A percentile compares a stretch with the other conserved stretches of the same genome.
Evolutionary conservation across 208 protist genomes (phyloP).

Genomic region (Trypanosoma grayi): DNA sequence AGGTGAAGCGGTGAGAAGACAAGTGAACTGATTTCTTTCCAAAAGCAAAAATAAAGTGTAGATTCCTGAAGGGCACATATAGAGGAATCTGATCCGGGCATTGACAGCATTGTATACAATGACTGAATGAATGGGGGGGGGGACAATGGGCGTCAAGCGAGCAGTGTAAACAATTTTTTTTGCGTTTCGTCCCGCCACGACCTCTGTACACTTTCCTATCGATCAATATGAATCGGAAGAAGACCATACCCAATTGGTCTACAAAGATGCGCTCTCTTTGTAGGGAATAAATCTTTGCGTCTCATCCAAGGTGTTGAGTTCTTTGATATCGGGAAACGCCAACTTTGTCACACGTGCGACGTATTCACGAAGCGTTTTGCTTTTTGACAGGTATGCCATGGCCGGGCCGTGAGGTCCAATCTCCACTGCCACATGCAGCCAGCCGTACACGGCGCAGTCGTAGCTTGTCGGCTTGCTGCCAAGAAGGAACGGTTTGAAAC

Average conservation of each 20-base stretch:
- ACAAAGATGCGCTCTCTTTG: neutral
- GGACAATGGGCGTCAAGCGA: too few relatives aligned
- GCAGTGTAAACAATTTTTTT: too few relatives aligned
- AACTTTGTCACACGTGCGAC: conserved; percentile 43
- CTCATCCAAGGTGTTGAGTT: conserved; percentile 34
- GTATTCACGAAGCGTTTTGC: conserved; percentile 41
- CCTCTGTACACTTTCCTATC: too few relatives aligned
- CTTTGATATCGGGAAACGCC: conserved; percentile 59
- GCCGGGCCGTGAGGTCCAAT: conserved; percentile 43
- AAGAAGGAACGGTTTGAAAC: conserved; percentile 39
- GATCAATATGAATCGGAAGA: neutral
- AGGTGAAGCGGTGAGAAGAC: too few relatives aligned
- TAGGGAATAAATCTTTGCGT: conserved; percentile 54
- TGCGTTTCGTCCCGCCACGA: too few relatives aligned
- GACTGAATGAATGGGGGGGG: too few relatives aligned
- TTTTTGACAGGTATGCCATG: conserved; percentile 42
- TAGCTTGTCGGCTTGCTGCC: conserved; percentile 54
- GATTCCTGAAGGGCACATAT: too few relatives aligned
- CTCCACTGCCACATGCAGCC: conserved; percentile 55
- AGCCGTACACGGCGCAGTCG: conserved; percentile 67
- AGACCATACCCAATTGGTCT: conserved; percentile 12
- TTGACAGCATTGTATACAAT: too few relatives aligned
- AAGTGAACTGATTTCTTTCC: too few relatives aligned
- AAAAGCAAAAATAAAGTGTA: too few relatives aligned
- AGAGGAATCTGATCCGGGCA: too few relatives aligned